Evolutionary conservation across 164 flowering plant species (phyloP).

Genomic region (Echeveria elegans): DNA sequence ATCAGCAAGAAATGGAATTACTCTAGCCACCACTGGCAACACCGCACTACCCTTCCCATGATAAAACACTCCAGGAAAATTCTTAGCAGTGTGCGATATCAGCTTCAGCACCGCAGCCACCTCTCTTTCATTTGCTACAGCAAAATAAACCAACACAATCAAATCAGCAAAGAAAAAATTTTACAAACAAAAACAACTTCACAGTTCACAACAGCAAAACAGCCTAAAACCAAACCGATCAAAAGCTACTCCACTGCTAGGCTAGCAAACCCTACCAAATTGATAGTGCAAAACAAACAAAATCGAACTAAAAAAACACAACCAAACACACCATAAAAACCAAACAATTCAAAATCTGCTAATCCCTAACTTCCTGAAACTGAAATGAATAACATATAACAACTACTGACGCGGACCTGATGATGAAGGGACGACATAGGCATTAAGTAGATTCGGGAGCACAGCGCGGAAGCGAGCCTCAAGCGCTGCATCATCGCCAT

Average conservation of each 20-base stretch:
- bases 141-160: neutral
- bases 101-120: conserved; percentile 79
- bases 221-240: neutral
- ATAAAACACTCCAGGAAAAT: conserved; percentile 78
- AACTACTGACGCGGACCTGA: conserved; percentile 27
- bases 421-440: conserved; percentile 73
- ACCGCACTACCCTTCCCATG: conserved; percentile 67
- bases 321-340: too few relatives aligned
- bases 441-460: conserved; percentile 73
- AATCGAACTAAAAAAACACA: too few relatives aligned
- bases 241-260: neutral
- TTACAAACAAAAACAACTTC: neutral
- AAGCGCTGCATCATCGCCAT: conserved; percentile 42
- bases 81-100: conserved; percentile 61
- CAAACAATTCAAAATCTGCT: too few relatives aligned
- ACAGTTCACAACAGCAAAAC: neutral
- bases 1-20: conserved; percentile 78
- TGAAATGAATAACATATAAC: neutral
- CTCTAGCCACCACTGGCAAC: conserved; percentile 67
- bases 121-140: conserved; percentile 82
- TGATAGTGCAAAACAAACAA: too few relatives aligned
- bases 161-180: neutral
- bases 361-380: too few relatives aligned
- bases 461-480: conserved; percentile 71
- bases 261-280: neutral